These are phyloP conservation scores for Phytopythium chamaehyphon DNA, from an alignment of 352 stramenopile genomes.

Conservation along the genomic window DNA sequence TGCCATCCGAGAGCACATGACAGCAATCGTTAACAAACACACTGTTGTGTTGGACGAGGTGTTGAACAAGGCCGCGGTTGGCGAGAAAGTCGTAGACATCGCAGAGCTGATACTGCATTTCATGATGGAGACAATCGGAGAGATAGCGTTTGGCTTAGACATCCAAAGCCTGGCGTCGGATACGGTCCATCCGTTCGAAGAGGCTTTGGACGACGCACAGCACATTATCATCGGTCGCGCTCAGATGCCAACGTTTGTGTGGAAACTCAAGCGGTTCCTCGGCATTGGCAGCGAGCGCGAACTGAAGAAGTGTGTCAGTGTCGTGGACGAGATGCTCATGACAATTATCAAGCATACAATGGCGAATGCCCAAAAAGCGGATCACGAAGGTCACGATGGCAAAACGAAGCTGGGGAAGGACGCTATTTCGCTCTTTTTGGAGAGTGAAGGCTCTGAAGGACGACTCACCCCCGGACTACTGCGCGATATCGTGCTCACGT, in stretches of 20 bases:
- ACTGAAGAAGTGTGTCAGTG: conserved; percentile 15
- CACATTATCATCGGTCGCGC: conserved; percentile 7
- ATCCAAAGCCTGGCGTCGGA: conserved; percentile 9
- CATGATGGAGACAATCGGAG: conserved; percentile 24
- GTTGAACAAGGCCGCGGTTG: conserved; percentile 11
- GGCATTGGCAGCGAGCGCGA: conserved; percentile 23
- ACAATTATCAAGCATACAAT: conserved; percentile 15
- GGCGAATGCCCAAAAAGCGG: conserved; percentile 7
- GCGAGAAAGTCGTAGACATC: conserved; percentile 20
- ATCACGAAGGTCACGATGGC: neutral
- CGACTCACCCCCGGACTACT: conserved; percentile 21
- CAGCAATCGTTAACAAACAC: conserved; percentile 22
- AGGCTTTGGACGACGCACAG: conserved; percentile 19
- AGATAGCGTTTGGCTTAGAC: conserved; percentile 27
- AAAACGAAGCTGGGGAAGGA: conserved; percentile 5
- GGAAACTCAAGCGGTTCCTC: conserved; percentile 29
- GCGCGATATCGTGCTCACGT: conserved; percentile 62
- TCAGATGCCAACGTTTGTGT: conserved; percentile 13
- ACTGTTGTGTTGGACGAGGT: conserved; percentile 15
- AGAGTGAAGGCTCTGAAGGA: conserved; percentile 15
- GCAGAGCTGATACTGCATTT: conserved; percentile 14
- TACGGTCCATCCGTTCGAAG: conserved; percentile 11
- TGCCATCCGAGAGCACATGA: conserved; percentile 33
- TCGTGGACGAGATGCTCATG: conserved; percentile 15
- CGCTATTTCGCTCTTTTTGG: conserved; percentile 11